These are phyloP conservation scores for Purshia tridentata DNA, from an alignment of 306 rosid species.

Conservation along the genomic window DNA sequence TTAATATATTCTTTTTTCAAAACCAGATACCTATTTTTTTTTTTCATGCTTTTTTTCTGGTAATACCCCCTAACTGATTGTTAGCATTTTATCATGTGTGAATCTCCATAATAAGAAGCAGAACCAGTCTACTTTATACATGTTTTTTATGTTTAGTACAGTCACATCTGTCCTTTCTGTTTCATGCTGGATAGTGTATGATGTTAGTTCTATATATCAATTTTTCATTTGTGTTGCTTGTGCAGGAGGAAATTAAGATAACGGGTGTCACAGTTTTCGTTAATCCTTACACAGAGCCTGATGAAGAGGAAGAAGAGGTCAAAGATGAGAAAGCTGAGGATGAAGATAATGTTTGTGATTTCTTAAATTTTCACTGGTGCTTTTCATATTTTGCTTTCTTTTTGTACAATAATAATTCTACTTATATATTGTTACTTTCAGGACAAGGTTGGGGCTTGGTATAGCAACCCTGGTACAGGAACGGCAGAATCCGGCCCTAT, in stretches of 20 bases:
- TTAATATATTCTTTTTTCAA: not conserved
- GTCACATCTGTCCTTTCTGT: not conserved
- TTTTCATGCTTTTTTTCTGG: not conserved
- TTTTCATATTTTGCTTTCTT: constrained; percentile 11
- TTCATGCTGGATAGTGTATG: not conserved
- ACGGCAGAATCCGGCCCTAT: constrained; percentile 46
- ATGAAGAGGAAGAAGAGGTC: constrained; percentile 68
- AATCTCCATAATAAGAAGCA: not conserved
- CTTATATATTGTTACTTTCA: constrained; percentile 34
- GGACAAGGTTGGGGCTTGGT: constrained; percentile 92
- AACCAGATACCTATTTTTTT: not conserved
- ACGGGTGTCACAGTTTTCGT: constrained; percentile 69
- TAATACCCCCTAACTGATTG: not conserved
- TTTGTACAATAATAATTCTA: not conserved
- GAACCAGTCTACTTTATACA: not conserved
- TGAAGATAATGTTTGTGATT: constrained; percentile 72
- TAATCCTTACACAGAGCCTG: constrained; percentile 91
- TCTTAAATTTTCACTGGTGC: constrained; percentile 15
- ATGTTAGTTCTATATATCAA: not conserved
- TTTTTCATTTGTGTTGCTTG: constrained; percentile 9
- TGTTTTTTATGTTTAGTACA: not conserved
- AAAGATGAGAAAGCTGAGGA: constrained; percentile 59
- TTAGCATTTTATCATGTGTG: not conserved
- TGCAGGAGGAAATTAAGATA: constrained; percentile 95
- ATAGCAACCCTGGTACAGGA: constrained; percentile 81